These are phyloP conservation scores for Trichoderma sp. DNA, from an alignment of 2,329 filamentous ascomycete genomes.

Conservation along the genomic window DNA sequence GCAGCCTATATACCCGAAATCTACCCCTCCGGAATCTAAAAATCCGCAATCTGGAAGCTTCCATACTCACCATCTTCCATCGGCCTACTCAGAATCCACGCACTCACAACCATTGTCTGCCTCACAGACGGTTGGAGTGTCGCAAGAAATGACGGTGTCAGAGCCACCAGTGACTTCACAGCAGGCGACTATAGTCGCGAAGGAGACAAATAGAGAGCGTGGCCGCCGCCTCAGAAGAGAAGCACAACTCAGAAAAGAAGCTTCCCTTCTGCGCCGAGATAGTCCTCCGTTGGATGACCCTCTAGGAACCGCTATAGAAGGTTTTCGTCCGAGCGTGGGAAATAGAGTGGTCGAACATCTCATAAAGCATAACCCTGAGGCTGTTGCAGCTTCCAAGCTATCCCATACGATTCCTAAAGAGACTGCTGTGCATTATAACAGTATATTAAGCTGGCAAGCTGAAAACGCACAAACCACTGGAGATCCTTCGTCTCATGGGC, in stretches of 20 bases:
- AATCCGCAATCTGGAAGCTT: too few species aligned
- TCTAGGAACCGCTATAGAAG: not conserved
- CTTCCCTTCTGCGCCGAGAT: not conserved
- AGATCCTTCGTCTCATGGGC: not conserved
- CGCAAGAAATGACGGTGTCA: too few species aligned
- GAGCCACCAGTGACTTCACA: not conserved
- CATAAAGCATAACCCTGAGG: not conserved
- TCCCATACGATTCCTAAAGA: not conserved
- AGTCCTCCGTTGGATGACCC: not conserved
- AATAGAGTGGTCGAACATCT: not conserved
- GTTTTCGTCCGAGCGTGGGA: not conserved
- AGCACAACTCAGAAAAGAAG: not conserved
- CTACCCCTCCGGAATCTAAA: not conserved
- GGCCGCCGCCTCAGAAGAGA: not conserved
- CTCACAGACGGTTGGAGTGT: too few species aligned
- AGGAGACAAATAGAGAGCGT: not conserved
- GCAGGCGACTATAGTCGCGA: not conserved
- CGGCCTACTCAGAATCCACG: too few species aligned
- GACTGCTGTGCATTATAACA: not conserved
- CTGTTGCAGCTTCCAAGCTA: not conserved
- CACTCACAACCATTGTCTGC: too few species aligned
- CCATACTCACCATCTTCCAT: too few species aligned
- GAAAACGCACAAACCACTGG: not conserved
- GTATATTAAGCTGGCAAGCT: not conserved
- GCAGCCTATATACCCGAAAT: not conserved